phyloP scores from a whole-genome alignment of 805 yeast species.

The Brettanomyces nanus region DNA sequence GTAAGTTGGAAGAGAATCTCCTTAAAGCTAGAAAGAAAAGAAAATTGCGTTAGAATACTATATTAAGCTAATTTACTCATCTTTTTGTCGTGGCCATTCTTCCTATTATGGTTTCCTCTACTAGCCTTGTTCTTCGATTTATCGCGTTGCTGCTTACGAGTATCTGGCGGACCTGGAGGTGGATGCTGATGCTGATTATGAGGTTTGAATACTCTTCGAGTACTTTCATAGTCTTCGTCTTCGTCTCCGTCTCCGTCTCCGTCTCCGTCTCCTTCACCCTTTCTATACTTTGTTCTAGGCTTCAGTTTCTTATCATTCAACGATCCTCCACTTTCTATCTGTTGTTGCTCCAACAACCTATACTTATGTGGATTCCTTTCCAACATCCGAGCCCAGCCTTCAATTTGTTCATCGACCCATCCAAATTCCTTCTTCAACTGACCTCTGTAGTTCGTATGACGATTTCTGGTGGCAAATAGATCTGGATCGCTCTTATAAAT shows the following conservation, averaged over 20 bases:
- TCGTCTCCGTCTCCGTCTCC: slow-evolving; percentile 16
- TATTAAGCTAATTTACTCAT: slow-evolving; percentile 1
- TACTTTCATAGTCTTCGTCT: neutral
- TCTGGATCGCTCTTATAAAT: slow-evolving; percentile 43
- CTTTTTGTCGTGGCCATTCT: slow-evolving; percentile 52
- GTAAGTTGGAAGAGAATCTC: slow-evolving; percentile 17
- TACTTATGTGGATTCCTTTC: slow-evolving; percentile 56
- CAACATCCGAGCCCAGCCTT: slow-evolving; percentile 85
- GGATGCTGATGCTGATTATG: neutral
- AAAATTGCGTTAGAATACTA: slow-evolving; percentile 9
- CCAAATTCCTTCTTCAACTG: slow-evolving; percentile 42
- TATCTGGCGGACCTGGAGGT: neutral
- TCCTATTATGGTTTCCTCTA: slow-evolving; percentile 59
- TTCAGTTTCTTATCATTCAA: slow-evolving; percentile 16
- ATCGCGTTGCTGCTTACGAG: slow-evolving; percentile 27
- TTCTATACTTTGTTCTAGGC: slow-evolving; percentile 16
- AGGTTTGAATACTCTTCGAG: too few relatives aligned
- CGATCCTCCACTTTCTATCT: slow-evolving; percentile 33
- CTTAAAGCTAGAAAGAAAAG: slow-evolving; percentile 24
- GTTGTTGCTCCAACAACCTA: slow-evolving; percentile 54
- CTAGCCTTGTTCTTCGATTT: slow-evolving; percentile 50
- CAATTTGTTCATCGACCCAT: slow-evolving; percentile 88
- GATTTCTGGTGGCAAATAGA: slow-evolving; percentile 36
- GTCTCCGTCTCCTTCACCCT: slow-evolving; percentile 9
- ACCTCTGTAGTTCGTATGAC: slow-evolving; percentile 41